A percentile compares a stretch with the other conserved stretches of the same genome.
These are phyloP conservation scores for Rhizopus stolonifer DNA, from an alignment of 371 early-diverging fungal genomes.

Conservation along the genomic window DNA sequence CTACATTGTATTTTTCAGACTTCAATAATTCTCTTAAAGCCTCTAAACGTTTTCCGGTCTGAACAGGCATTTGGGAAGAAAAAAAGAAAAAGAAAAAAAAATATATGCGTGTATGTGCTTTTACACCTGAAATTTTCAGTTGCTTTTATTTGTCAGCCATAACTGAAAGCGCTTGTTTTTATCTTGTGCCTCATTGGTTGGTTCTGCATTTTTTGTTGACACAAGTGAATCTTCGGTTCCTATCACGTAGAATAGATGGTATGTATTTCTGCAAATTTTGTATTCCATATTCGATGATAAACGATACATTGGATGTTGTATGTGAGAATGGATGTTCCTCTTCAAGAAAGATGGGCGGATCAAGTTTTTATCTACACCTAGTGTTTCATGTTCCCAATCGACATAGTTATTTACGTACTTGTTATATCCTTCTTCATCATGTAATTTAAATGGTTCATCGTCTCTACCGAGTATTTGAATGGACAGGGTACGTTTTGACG, in stretches of 20 bases:
- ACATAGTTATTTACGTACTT: constrained; percentile 85
- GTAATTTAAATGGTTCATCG: constrained; percentile 40
- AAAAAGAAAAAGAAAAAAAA: constrained; percentile 11
- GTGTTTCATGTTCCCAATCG: constrained; percentile 58
- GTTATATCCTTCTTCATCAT: constrained; percentile 73
- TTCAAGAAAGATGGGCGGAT: constrained; percentile 55
- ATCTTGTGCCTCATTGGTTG: background rate
- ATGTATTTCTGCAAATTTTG: constrained; percentile 77
- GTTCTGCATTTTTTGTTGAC: background rate
- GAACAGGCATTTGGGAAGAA: constrained; percentile 7
- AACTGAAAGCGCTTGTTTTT: constrained; percentile 6
- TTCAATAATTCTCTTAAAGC: constrained; percentile 20
- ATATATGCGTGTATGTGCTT: background rate
- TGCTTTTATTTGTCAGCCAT: constrained; percentile 11
- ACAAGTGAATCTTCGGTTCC: constrained; percentile 33
- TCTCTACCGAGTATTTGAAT: constrained; percentile 76
- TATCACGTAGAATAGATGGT: constrained; percentile 32
- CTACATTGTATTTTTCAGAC: constrained; percentile 15
- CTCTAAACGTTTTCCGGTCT: constrained; percentile 20
- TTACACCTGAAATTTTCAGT: background rate
- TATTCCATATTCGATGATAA: constrained; percentile 68
- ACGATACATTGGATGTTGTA: constrained; percentile 27
- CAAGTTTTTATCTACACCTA: constrained; percentile 49
- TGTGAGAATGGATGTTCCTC: constrained; percentile 36
- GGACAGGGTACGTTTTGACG: constrained; percentile 52